A percentile compares a stretch with the other conserved stretches of the same genome.
These are phyloP conservation scores for Alternaria conjuncta DNA, from an alignment of 2,329 filamentous ascomycete genomes.

Conservation along the genomic window DNA sequence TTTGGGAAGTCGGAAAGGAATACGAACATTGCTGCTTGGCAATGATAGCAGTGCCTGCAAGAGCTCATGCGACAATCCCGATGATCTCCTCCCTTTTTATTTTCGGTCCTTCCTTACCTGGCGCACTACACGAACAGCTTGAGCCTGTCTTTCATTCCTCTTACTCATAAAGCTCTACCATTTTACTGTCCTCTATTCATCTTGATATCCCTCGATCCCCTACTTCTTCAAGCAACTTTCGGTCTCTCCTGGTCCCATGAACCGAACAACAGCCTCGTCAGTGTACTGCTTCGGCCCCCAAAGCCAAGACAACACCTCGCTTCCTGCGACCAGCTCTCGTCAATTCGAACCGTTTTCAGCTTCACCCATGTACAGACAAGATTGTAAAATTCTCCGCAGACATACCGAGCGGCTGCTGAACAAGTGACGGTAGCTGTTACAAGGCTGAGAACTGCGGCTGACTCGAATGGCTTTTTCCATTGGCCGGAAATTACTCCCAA, in stretches of 20 bases:
- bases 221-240: background rate
- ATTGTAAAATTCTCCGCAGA: background rate
- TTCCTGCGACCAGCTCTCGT: background rate
- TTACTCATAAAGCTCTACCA: background rate
- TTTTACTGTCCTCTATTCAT: no score
- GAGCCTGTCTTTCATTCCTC: background rate
- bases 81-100: background rate
- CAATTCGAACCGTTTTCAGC: background rate
- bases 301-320: background rate
- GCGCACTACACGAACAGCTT: background rate
- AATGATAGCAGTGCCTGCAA: background rate
- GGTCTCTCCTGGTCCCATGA: background rate
- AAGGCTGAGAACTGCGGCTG: background rate
- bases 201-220: background rate
- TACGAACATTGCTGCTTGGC: background rate
- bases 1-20: background rate
- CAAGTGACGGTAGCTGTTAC: background rate
- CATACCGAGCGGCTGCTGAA: background rate
- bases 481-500: background rate
- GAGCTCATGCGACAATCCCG: background rate
- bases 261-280: background rate
- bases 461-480: conserved; percentile 2
- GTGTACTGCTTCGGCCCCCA: background rate
- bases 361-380: background rate
- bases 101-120: background rate